These are phyloP conservation scores for Paracoccidioides brasiliensis DNA, from an alignment of 2,329 filamentous ascomycete species.

Conservation along the genomic window DNA sequence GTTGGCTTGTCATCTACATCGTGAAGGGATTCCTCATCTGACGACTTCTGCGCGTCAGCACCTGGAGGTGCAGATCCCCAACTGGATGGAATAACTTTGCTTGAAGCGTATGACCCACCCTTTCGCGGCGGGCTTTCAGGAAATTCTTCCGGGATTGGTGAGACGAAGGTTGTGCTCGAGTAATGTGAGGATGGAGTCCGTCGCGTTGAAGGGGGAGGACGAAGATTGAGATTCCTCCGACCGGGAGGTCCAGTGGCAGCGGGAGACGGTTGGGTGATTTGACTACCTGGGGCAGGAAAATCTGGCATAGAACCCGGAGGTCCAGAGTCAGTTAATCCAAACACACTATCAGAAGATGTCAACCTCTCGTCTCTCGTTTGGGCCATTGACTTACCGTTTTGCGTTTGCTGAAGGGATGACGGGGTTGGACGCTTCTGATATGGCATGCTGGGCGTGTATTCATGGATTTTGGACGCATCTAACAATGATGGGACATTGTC, in stretches of 20 bases:
- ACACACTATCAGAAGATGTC: conserved; percentile 15
- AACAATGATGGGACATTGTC: conserved; percentile 26
- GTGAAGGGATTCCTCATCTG: conserved; percentile 14
- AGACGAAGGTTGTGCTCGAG: conserved; percentile 51
- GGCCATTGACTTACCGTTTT: background rate
- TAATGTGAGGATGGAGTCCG: conserved; percentile 38
- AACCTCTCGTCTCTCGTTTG: conserved; percentile 12
- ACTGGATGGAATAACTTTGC: conserved; percentile 55
- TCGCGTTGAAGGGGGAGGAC: conserved; percentile 20
- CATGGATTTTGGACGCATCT: conserved; percentile 22
- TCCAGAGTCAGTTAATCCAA: conserved; percentile 7
- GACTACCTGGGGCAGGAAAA: conserved; percentile 15
- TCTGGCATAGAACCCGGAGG: conserved; percentile 17
- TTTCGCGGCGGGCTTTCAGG: conserved; percentile 38
- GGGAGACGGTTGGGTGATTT: conserved; percentile 13
- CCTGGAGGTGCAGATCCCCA: conserved; percentile 43
- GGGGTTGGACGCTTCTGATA: conserved; percentile 12
- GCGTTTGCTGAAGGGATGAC: background rate
- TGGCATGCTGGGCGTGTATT: conserved; percentile 16
- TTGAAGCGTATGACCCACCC: conserved; percentile 55
- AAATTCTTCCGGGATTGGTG: conserved; percentile 63
- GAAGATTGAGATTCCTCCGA: conserved; percentile 18
- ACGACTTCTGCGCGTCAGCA: conserved; percentile 33
- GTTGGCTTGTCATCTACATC: conserved; percentile 12
- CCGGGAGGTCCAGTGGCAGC: conserved; percentile 13